Evolutionary conservation across 2,329 filamentous ascomycete genomes (phyloP).

Genomic region (Colletotrichum coccodes): DNA sequence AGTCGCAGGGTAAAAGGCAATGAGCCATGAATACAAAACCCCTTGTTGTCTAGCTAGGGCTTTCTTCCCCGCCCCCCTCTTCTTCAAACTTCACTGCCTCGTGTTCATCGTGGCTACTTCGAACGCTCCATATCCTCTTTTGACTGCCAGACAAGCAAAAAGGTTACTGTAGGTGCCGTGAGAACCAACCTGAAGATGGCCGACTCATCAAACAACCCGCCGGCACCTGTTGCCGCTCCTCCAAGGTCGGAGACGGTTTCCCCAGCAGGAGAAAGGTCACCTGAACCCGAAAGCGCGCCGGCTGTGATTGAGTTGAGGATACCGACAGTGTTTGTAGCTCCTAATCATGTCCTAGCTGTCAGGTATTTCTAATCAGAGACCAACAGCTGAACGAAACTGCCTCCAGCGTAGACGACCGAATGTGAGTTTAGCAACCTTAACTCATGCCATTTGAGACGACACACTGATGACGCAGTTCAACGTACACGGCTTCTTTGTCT

Average conservation of each 20-base stretch:
- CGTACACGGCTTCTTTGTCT: conserved; percentile 19
- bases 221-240: too few relatives aligned
- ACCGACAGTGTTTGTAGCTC: not conserved
- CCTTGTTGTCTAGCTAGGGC: too few relatives aligned
- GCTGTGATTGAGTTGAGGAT: not conserved
- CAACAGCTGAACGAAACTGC: not conserved
- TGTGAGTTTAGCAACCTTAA: not conserved
- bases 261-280: not conserved
- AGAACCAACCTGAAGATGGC: too few relatives aligned
- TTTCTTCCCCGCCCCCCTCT: too few relatives aligned
- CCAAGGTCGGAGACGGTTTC: not conserved
- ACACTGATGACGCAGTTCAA: not conserved
- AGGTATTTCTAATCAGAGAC: not conserved
- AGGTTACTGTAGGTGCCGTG: too few relatives aligned
- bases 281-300: not conserved
- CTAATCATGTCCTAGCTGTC: not conserved
- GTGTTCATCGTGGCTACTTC: too few relatives aligned
- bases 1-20: too few relatives aligned
- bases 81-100: too few relatives aligned
- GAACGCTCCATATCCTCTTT: too few relatives aligned
- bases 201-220: too few relatives aligned
- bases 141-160: too few relatives aligned
- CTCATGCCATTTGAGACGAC: not conserved
- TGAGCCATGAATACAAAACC: too few relatives aligned
- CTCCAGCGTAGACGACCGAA: conserved; percentile 8